These are phyloP conservation scores for Cryoendolithus antarcticus DNA, from an alignment of 2,329 filamentous ascomycete genomes.

Conservation along the genomic window DNA sequence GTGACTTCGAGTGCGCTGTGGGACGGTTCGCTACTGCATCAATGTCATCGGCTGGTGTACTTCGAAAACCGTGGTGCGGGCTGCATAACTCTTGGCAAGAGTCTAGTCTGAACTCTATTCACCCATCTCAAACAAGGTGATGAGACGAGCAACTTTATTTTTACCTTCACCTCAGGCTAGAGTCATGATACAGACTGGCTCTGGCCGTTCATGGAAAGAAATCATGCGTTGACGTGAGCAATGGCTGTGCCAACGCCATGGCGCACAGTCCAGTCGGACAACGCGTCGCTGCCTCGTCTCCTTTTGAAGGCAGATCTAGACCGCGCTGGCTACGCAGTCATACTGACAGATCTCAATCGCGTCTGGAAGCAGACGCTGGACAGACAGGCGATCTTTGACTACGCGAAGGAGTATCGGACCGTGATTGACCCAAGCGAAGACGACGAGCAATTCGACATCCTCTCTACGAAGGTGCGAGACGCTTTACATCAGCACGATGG, in stretches of 20 bases:
- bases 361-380: constrained; percentile 60
- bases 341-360: constrained; percentile 58
- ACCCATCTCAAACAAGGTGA: constrained; percentile 75
- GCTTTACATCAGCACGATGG: constrained; percentile 29
- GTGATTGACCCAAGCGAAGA: constrained; percentile 64
- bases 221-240: constrained; percentile 52
- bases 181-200: too few species aligned
- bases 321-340: constrained; percentile 47
- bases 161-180: constrained; percentile 42
- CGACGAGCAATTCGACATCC: constrained; percentile 51
- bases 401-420: constrained; percentile 51
- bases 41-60: constrained; percentile 10
- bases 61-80: too few species aligned
- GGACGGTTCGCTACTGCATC: too few species aligned
- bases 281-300: constrained; percentile 40
- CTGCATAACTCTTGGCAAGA: constrained; percentile 97
- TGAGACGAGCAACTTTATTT: constrained; percentile 72
- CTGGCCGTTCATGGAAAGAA: too few species aligned
- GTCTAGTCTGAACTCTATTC: constrained; percentile 89
- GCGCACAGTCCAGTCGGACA: constrained; percentile 1
- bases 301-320: constrained; percentile 50
- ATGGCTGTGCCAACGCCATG: too few species aligned
- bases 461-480: constrained; percentile 51
- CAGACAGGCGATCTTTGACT: constrained; percentile 47
- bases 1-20: background rate